phyloP scores from a whole-genome alignment of 352 stramenopile genomes.

The Pythium aristosporum region DNA sequence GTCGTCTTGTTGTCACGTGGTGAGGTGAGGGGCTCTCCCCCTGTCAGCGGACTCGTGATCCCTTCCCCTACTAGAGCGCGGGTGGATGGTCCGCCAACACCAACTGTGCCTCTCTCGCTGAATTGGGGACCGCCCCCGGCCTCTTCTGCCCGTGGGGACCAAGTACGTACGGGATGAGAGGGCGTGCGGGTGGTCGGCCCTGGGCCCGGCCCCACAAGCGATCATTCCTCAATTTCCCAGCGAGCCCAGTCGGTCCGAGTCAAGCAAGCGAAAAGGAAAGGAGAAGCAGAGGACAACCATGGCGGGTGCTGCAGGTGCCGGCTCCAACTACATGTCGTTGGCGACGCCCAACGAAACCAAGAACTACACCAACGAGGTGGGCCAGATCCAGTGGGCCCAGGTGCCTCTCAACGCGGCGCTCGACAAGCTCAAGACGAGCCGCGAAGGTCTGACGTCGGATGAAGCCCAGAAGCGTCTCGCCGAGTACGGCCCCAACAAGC shows the following conservation, averaged over 20 bases:
- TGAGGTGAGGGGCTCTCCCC: not conserved
- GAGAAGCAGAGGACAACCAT: slow-evolving; percentile 36
- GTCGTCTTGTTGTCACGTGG: slow-evolving; percentile 9
- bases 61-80: slow-evolving; percentile 22
- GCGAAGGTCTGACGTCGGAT: slow-evolving; percentile 66
- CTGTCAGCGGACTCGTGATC: not conserved
- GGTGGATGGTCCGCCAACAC: slow-evolving; percentile 9
- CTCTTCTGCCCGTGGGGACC: slow-evolving; percentile 6
- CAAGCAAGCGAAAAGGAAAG: slow-evolving; percentile 14
- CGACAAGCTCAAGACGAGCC: slow-evolving; percentile 77
- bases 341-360: slow-evolving; percentile 74
- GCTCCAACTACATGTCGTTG: slow-evolving; percentile 76
- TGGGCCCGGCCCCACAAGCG: not conserved
- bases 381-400: slow-evolving; percentile 72
- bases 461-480: slow-evolving; percentile 72
- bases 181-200: not conserved
- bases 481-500: slow-evolving; percentile 82
- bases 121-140: not conserved
- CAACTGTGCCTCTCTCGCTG: slow-evolving; percentile 8
- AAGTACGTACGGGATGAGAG: not conserved
- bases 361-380: slow-evolving; percentile 79
- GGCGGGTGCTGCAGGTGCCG: slow-evolving; percentile 33
- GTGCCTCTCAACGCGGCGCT: slow-evolving; percentile 77
- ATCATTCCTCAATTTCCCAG: slow-evolving; percentile 73
- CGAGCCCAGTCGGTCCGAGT: slow-evolving; percentile 12